Percentiles rank a stretch among this genome's conserved stretches.
phyloP scores from a whole-genome alignment of 257 asterid species.

The Craterostigma plantagineum region DNA sequence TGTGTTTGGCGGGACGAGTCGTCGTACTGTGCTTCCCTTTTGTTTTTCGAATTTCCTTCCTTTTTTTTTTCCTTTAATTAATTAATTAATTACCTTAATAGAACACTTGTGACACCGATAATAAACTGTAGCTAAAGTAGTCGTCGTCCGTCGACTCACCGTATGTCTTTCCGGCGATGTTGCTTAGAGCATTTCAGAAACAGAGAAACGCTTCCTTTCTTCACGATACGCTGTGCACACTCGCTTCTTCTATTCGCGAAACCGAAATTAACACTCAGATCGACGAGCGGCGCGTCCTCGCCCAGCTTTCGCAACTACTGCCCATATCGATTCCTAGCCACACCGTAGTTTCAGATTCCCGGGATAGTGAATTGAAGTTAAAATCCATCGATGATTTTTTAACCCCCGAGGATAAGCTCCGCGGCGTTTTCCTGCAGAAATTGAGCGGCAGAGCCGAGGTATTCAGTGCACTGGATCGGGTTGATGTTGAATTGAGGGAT shows the following conservation, averaged over 20 bases:
- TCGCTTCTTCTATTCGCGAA: slow-evolving; percentile 17
- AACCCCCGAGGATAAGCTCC: slow-evolving; percentile 60
- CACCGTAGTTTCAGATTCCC: not conserved
- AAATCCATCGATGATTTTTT: slow-evolving; percentile 34
- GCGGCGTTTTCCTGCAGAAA: slow-evolving; percentile 70
- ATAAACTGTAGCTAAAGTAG: no score
- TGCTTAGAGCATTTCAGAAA: no score
- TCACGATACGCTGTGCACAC: no score
- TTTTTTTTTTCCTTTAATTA: no score
- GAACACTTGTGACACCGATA: no score
- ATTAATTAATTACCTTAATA: no score
- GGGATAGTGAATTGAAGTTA: slow-evolving; percentile 9
- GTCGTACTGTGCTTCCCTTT: no score
- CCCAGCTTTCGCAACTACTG: slow-evolving; percentile 44
- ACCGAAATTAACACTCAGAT: slow-evolving; percentile 2
- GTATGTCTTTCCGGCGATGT: no score
- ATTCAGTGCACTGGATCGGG: slow-evolving; percentile 23
- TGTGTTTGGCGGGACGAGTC: no score
- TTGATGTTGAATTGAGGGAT: slow-evolving; percentile 29
- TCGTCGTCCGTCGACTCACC: no score
- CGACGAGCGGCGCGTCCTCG: slow-evolving; percentile 38
- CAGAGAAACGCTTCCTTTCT: no score
- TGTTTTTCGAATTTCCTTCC: no score
- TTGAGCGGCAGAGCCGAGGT: slow-evolving; percentile 25
- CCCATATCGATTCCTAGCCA: slow-evolving; percentile 23